Conservation (phyloP, 345 rosid genomes). For the Aquilaria yunnanensis region DNA sequence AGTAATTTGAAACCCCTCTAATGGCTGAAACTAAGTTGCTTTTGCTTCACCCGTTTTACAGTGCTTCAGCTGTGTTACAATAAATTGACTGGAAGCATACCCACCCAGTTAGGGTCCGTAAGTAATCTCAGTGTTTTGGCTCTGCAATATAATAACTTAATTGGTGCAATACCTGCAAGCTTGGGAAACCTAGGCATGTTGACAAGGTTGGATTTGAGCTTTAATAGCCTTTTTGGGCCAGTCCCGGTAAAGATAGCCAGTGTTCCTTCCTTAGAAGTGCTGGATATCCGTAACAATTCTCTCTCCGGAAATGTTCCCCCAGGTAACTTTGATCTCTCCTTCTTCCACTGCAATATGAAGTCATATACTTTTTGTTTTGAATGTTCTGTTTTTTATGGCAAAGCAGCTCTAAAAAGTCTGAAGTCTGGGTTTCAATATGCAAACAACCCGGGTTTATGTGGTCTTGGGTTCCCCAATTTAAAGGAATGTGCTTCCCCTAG, state of each 20-base stretch:
- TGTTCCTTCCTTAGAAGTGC: conserved; percentile 55
- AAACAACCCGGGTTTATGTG: conserved; percentile 74
- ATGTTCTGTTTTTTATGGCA: conserved; percentile 5
- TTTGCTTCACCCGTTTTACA: conserved; percentile 19
- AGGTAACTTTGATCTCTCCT: conserved; percentile 34
- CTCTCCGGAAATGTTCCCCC: conserved; percentile 79
- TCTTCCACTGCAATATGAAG: not conserved
- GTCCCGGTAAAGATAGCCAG: conserved; percentile 62
- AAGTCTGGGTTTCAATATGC: conserved; percentile 58
- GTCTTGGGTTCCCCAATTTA: conserved; percentile 53
- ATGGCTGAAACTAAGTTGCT: not conserved
- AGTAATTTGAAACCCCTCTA: not conserved
- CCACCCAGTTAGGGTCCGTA: conserved; percentile 70
- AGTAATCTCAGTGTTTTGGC: conserved; percentile 68
- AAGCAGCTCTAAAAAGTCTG: conserved; percentile 73
- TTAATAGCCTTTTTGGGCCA: conserved; percentile 73
- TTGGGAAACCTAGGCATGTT: conserved; percentile 58
- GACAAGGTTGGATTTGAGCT: conserved; percentile 84
- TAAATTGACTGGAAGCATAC: conserved; percentile 70
- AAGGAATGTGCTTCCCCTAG: conserved; percentile 41
- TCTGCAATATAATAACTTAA: conserved; percentile 63
- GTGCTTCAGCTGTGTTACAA: conserved; percentile 92
- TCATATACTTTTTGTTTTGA: not conserved
- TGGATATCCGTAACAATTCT: conserved; percentile 80
- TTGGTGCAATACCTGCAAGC: conserved; percentile 95